Evolutionary conservation across 345 rosid species (phyloP), one percentile per base, ranked within the genome.

Genomic region (Crucihimalaya himalaica): DNA sequence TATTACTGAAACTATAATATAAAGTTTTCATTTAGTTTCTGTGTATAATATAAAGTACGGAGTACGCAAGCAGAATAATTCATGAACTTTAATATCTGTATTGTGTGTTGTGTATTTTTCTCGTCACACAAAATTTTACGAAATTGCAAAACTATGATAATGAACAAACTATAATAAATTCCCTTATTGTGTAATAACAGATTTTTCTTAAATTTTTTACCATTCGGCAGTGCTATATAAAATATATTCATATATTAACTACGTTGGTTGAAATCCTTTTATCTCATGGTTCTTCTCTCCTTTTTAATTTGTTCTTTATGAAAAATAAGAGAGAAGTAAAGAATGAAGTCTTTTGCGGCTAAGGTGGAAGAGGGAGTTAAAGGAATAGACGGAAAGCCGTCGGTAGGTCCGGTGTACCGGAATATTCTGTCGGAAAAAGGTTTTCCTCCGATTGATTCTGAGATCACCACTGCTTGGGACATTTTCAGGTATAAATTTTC

Each of bases 401-500:
- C 99, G 0, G 83, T 91, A 62, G 99, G 97, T 39, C 97, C 99
- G 14, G 82, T 91, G 37, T 89, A 86, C 60, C 92, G 99, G 20
- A 91, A 85, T 82, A 75, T 85, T 25, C 78, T 95, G 5, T 78
- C 97, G 40, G 80, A 80, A 70, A 53, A 86, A 46, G 89, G 77
- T 4, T 95, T 83, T 50, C 97, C 97, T 76, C 87, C 92, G 0
- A 39, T 71, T 15, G 89, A 83, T 74, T 56, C 79, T 2, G 76
- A 81, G 27, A 78, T 86, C 61, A 23, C 69, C 54, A 87, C 97
- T 5, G 69, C 93, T 32, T 95, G 99, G 99, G 92, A 86, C 79
- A 78, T 91, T 75, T 95, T 88, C 92, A 85, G 91, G 99, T 95
- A 21, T 51, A 4, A 39, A 12, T 4, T 32, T 5, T 1, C 3